These are phyloP conservation scores for Corymbia calophylla DNA, from an alignment of 441 rosid species.

Conservation along the genomic window DNA sequence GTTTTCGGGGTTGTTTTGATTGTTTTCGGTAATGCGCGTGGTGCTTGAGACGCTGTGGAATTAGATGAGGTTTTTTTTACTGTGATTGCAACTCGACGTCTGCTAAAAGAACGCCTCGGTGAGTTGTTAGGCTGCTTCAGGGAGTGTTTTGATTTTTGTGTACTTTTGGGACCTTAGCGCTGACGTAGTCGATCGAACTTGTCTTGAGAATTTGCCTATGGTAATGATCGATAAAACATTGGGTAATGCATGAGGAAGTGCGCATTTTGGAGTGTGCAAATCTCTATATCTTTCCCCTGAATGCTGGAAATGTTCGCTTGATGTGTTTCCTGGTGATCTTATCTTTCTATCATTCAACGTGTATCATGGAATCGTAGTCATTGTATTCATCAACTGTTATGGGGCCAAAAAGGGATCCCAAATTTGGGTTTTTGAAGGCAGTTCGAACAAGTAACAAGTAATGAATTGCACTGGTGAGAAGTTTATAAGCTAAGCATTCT, in stretches of 20 bases:
- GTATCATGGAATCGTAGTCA: neutral
- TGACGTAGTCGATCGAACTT: neutral
- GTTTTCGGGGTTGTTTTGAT: neutral
- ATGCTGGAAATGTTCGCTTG: neutral
- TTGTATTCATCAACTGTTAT: neutral
- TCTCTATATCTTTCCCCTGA: neutral
- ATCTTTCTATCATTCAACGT: neutral
- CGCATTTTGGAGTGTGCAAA: neutral
- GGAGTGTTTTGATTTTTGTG: neutral
- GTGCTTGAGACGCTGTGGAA: neutral
- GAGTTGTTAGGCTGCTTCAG: neutral
- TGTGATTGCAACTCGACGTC: neutral
- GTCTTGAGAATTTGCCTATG: neutral
- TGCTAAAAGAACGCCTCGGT: neutral
- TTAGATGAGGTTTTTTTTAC: neutral
- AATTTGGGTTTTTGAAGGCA: neutral
- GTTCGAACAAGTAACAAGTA: neutral
- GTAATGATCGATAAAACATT: neutral
- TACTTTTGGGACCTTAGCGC: neutral
- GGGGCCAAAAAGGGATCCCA: neutral
- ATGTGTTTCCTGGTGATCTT: neutral
- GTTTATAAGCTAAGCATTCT: neutral
- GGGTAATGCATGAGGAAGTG: neutral
- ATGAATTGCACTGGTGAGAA: accelerated
- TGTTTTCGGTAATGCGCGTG: slow-evolving; percentile 3